Conservation (phyloP, 495 filamentous ascomycete genomes). For the Neurospora discreta region DNA sequence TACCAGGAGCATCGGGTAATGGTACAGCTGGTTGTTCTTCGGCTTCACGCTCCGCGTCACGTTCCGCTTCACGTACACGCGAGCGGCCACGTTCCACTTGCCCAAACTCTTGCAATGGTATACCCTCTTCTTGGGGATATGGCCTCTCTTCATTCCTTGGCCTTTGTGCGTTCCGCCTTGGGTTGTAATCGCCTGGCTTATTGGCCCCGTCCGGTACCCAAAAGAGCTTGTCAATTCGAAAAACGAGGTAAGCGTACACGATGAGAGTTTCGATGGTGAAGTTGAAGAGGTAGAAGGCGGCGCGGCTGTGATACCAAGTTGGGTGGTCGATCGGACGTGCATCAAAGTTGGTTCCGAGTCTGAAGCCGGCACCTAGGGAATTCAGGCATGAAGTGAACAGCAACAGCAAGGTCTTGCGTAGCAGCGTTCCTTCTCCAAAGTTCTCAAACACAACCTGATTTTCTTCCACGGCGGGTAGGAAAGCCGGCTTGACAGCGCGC, state of each 20-base stretch:
- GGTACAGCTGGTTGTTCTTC: background rate
- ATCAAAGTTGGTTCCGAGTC: conserved; percentile 47
- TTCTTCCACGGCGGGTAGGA: conserved; percentile 16
- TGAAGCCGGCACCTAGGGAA: conserved; percentile 57
- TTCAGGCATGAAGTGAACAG: conserved; percentile 42
- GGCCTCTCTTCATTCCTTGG: background rate
- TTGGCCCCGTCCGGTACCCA: conserved; percentile 44
- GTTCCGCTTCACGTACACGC: background rate
- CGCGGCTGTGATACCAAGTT: conserved; percentile 56
- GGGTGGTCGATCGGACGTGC: conserved; percentile 44
- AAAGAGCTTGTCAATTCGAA: conserved; percentile 63
- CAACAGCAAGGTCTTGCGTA: conserved; percentile 51
- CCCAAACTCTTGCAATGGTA: too few species aligned
- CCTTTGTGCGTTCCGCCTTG: background rate
- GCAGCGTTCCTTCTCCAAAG: conserved; percentile 57
- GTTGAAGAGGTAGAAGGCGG: conserved; percentile 69
- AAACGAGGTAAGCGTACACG: conserved; percentile 49
- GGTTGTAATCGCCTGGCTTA: conserved; percentile 25
- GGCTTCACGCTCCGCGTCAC: background rate
- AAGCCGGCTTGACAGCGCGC: conserved; percentile 35
- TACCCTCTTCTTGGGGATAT: background rate
- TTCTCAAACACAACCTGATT: conserved; percentile 42
- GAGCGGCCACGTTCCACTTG: background rate
- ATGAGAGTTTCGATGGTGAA: conserved; percentile 61
- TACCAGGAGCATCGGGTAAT: background rate